Base-by-base conservation (phyloP, 2,329 filamentous ascomycete genomes). In the Diaporthe ampelina region DNA sequence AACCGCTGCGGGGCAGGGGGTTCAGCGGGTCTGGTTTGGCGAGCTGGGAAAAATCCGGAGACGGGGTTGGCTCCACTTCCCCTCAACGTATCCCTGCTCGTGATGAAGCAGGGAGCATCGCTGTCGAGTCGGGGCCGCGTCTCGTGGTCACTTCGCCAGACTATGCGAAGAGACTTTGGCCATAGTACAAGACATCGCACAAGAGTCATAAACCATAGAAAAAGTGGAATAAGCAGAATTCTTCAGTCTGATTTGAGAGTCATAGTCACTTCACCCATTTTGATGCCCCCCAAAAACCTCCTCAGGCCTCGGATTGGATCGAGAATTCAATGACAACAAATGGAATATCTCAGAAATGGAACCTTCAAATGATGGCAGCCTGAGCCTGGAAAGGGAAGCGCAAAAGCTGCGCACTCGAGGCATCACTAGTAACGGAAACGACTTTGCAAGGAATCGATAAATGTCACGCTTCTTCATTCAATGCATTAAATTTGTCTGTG, bases 1-100 rank as follows among this genome's bases (percentile, higher is more conserved):
- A 19, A 3, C 4, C 19, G 40, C 40, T 67, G 43, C 43, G 43
- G 61, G n/a, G n/a, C n/a, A n/a, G n/a, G n/a, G n/a, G 61, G 29
- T 67, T 67, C 13, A 67, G 61, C 10, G 61, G 61, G 26, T 52
- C 61, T 50, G 21, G 29, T 67, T 50, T 37, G 11, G 45, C 61
- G 61, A 52, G 61, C 19, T 67, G 43, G 43, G 61, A 19, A 35
- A 50, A 67, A 50, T 52, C 29, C 45, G 61, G 61, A 67, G 43
- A 32, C 40, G 40, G 26, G 59, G 24, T 21, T n/a, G 59, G 40
- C 11, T 37, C 61, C 61, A 67, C 61, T 67, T 67, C 61, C 61
- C 61, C 43, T 67, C 61, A 67, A 50, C 21, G 24, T 13, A 32
- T 19, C 45, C 43, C 45, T 67, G 61, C 3, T 1, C 15, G 4